phyloP scores from a whole-genome alignment of 202 grass and related monocot genomes.

The Eragrostis tef region DNA sequence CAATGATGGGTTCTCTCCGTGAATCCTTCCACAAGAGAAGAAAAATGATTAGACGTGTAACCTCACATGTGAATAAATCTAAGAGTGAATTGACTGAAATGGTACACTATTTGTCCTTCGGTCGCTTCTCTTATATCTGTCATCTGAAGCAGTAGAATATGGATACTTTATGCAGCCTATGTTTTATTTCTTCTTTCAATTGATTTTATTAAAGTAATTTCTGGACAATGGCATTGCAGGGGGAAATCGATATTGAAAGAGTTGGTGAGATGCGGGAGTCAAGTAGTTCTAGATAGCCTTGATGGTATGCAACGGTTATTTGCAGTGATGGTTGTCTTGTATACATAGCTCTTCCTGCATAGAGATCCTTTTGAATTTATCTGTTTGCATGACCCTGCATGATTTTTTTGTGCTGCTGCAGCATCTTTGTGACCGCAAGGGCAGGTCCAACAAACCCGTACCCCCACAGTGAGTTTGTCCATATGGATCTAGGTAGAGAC shows the following conservation, averaged over 20 bases:
- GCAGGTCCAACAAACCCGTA: neutral
- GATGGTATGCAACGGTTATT: neutral
- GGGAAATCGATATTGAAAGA: constrained; percentile 52
- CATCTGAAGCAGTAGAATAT: neutral
- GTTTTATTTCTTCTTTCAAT: constrained; percentile 12
- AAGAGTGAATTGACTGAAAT: constrained; percentile 39
- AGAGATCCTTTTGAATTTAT: neutral
- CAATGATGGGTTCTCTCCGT: constrained; percentile 67
- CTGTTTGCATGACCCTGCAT: constrained; percentile 13
- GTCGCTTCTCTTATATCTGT: neutral
- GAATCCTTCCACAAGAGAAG: constrained; percentile 68
- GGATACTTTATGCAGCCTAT: constrained; percentile 6
- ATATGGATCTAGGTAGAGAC: constrained; percentile 24
- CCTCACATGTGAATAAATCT: constrained; percentile 20
- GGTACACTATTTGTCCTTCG: constrained; percentile 49
- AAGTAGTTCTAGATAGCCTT: constrained; percentile 49
- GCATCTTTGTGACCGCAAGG: neutral
- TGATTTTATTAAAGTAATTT: neutral
- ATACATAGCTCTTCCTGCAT: neutral
- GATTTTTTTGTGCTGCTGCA: constrained; percentile 22
- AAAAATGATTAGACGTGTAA: constrained; percentile 44
- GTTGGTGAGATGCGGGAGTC: constrained; percentile 38
- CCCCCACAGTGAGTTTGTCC: neutral
- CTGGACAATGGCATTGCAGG: constrained; percentile 15
- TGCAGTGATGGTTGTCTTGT: constrained; percentile 14